Evolutionary conservation across 2,329 filamentous ascomycete species (phyloP), one percentile per base, ranked within the genome.

Genomic region (Daldinia sp.): DNA sequence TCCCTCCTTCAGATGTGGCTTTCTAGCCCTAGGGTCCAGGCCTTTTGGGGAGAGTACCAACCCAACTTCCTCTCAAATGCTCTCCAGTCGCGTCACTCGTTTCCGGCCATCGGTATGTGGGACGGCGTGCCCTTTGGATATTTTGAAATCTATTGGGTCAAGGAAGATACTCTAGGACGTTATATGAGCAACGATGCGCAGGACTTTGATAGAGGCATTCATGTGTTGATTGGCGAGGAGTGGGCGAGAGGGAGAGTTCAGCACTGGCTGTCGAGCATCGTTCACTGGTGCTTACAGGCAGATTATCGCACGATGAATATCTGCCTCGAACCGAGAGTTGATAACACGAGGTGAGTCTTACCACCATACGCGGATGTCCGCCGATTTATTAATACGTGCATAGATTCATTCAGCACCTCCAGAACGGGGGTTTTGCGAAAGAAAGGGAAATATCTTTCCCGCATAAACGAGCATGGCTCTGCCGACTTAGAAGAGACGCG

Each of bases 121-220:
- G 93, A 98, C 74, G 94, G 93, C 10, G 91, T 95, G 67, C 95
- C 95, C 0, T 99, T 98, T 81, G 96, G 94, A 0, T 99, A 97
- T 78, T 98, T 99, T 78, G 96, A 99, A 82, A 87, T 99, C 37
- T 99, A 99, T 82, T 99, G 96, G 95, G 93, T 96, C 3, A 97
- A 97, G 76, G 96, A 99, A 78, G 96, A 98, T 76, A 82, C 85
- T 0, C 79, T 99, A 0, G 93, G 93, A 0, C 87, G 85, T 54
- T 85, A 93, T 71, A 80, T 97, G 3, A 86, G 89, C 0, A 86
- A 86, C 23, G 86, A 87, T 3, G 88, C 90, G 0, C 88, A 87
- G 6, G 92, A 97, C 74, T 98, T 92, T 80, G 95, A 98, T 74
- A 86, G 96, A 6, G 96, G 96, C 0, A 82, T 98, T 18, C 96